Evolutionary conservation across 1,284 basidiomycete genomes (phyloP).

Genomic region (Wolfiporia cocos): DNA sequence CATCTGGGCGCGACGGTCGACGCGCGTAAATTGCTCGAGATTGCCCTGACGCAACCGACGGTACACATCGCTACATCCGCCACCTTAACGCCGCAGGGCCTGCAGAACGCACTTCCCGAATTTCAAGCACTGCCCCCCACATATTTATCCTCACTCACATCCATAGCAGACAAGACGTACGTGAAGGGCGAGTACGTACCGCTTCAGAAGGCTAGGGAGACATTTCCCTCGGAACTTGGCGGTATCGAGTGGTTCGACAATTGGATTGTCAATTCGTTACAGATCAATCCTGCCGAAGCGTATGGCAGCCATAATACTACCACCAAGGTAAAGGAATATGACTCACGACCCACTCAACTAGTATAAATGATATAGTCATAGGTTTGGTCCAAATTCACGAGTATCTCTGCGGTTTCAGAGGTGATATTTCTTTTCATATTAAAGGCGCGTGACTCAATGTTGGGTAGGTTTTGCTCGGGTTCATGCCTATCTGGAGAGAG

Average conservation of each 20-base stretch:
- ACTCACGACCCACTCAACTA: not conserved
- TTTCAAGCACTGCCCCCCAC: slow-evolving; percentile 38
- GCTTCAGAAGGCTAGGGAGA: slow-evolving; percentile 42
- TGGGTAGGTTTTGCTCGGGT: slow-evolving; percentile 43
- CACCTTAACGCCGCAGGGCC: slow-evolving; percentile 30
- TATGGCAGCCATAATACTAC: slow-evolving; percentile 66
- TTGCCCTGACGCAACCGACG: slow-evolving; percentile 49
- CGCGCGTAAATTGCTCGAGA: slow-evolving; percentile 38
- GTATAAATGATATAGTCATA: slow-evolving; percentile 21
- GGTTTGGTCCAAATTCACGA: slow-evolving; percentile 71
- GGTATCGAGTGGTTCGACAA: slow-evolving; percentile 59
- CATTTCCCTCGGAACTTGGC: slow-evolving; percentile 44
- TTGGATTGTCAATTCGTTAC: slow-evolving; percentile 53
- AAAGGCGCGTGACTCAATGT: not conserved
- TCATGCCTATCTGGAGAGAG: slow-evolving; percentile 49
- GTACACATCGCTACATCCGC: slow-evolving; percentile 48
- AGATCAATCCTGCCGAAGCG: slow-evolving; percentile 61
- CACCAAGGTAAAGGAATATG: slow-evolving; percentile 39
- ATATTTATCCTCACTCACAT: slow-evolving; percentile 25
- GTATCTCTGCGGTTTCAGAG: slow-evolving; percentile 40
- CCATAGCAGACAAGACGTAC: slow-evolving; percentile 42
- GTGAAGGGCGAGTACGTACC: slow-evolving; percentile 43
- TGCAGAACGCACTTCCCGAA: slow-evolving; percentile 38
- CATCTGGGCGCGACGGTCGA: slow-evolving; percentile 69
- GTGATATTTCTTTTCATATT: slow-evolving; percentile 25